A percentile compares a stretch with the other conserved stretches of the same genome.
phyloP scores from a whole-genome alignment of 164 flowering plant species.

The Stephania japonica region DNA sequence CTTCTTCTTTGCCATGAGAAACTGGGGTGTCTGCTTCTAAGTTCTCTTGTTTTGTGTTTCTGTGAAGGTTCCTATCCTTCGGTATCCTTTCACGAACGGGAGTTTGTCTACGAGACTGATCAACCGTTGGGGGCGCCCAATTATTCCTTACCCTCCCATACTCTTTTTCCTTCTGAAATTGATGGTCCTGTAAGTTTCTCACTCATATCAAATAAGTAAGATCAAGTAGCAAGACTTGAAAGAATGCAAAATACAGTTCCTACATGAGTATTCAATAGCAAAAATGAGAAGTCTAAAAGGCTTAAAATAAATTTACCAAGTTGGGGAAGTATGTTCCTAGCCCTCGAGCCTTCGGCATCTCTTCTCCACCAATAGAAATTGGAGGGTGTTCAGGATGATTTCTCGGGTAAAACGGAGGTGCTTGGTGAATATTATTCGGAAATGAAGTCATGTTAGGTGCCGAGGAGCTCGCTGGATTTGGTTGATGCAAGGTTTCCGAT shows the following conservation, averaged over 20 bases:
- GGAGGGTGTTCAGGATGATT: conserved; percentile 28
- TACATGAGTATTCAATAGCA: neutral
- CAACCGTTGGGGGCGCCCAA: conserved; percentile 14
- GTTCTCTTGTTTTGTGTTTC: conserved; percentile 24
- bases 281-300: neutral
- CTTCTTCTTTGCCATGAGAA: conserved; percentile 12
- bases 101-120: conserved; percentile 31
- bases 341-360: conserved; percentile 58
- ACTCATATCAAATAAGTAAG: neutral
- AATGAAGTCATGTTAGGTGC: conserved; percentile 23
- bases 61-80: conserved; percentile 20
- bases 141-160: conserved; percentile 38
- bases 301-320: conserved; percentile 34
- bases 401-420: conserved; percentile 28
- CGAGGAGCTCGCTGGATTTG: conserved; percentile 27
- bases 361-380: conserved; percentile 38
- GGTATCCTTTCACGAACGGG: conserved; percentile 34
- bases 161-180: conserved; percentile 20
- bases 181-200: conserved; percentile 46
- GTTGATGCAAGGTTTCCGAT: conserved; percentile 29
- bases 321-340: conserved; percentile 79
- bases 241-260: neutral
- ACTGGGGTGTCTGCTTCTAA: conserved; percentile 17
- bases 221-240: neutral
- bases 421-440: conserved; percentile 33